Base-by-base conservation (phyloP, 371 early-diverging fungal genomes). In the Mucor mucedo region DNA sequence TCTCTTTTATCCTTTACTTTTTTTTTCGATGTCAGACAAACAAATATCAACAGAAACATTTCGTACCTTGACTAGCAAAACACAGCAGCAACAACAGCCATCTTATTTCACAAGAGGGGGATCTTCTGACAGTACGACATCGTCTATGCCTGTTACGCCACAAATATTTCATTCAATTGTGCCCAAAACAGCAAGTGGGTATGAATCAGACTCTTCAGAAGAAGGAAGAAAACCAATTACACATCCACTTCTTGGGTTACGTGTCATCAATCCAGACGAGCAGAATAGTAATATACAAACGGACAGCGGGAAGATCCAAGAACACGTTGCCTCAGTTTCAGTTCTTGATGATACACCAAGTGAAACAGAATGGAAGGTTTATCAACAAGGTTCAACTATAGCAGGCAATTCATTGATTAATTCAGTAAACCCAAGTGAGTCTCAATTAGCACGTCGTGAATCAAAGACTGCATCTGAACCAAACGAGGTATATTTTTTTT, bases 201-300 rank as follows among this genome's bases (percentile, higher is more conserved):
- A 55, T 32, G 62, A 55, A 11, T 62, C 62, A 3, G 62, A 62
- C 29, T 62, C 62, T 5, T 55, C 55, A 1, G 62, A 62, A 10
- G 62, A 62, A 40, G 48, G 47, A 4, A n/a, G 40, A 28, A 42
- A 28, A 47, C 16, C 55, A 16, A 29, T 9, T 5, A 16, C 50
- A 13, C 33, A 29, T 14, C 62, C 44, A 28, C 16, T 11, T 27
- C n/a, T 62, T 28, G 55, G 39, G 14, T 38, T 62, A 16, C 38
- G 63, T 49, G 21, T 62, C 4, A 41, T 39, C 3, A 62, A 62
- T 49, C 55, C 63, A 29, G 57, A 57, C 11, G 32, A 41, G 6
- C 28, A 41, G 8, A 47, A 57, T 2, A 21, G 4, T 6, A n/a
- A 32, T 3, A 28, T 28, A 55, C 21, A 21, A 21, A 21, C 21